Percentiles rank a stretch among this genome's conserved stretches.
Evolutionary conservation across 345 rosid species (phyloP).

Genomic region (Microcos paniculata): DNA sequence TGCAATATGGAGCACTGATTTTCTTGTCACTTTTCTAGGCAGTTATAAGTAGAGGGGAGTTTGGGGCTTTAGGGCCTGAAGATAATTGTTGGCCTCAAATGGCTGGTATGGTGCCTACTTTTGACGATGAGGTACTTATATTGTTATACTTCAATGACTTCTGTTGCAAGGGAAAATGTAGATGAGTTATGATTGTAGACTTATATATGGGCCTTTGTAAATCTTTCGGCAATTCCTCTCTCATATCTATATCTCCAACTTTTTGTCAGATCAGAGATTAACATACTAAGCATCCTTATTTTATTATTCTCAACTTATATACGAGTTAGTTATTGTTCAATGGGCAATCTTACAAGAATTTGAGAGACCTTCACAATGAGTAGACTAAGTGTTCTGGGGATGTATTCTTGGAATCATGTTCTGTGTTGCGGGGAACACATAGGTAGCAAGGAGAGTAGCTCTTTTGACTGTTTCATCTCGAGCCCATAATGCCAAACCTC

Average conservation of each 20-base stretch:
- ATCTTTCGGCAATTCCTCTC: background rate
- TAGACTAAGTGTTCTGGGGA: background rate
- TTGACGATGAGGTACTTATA: conserved; percentile 59
- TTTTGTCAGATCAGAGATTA: background rate
- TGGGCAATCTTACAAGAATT: background rate
- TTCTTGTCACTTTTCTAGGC: conserved; percentile 50
- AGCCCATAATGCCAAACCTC: background rate
- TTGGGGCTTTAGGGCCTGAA: conserved; percentile 65
- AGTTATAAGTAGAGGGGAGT: conserved; percentile 80
- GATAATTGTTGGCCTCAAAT: conserved; percentile 90
- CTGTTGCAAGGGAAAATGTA: background rate
- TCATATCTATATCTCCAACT: background rate
- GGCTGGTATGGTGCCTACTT: conserved; percentile 78
- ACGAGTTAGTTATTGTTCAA: background rate
- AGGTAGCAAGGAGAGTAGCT: background rate
- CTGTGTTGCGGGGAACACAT: background rate
- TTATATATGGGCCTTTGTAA: background rate
- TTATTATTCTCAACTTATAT: background rate
- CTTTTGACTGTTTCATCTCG: background rate
- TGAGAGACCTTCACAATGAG: background rate
- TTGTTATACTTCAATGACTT: background rate
- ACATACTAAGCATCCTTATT: background rate
- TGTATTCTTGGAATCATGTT: background rate
- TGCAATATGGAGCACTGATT: background rate
- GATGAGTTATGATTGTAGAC: background rate